Evolutionary conservation across 1,139 yeast species (phyloP).

Genomic region (Candida sanyaensis): DNA sequence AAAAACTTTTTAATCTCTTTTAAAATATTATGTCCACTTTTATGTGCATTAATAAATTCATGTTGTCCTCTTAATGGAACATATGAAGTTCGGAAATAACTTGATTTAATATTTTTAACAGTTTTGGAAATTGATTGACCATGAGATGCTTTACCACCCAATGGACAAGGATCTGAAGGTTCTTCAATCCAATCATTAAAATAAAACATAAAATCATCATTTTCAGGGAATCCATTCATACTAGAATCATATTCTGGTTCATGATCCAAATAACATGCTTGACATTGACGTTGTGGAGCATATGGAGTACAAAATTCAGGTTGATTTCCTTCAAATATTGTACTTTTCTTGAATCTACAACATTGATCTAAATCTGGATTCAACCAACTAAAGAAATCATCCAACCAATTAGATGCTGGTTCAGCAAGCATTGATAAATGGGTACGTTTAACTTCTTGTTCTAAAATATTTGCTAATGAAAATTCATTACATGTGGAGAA

Average conservation of each 20-base stretch:
- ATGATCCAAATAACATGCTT: conserved; percentile 63
- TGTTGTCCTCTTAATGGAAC: conserved; percentile 75
- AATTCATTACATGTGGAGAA: conserved; percentile 80
- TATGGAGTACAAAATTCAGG: conserved; percentile 63
- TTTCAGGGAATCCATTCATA: conserved; percentile 86
- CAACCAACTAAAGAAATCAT: conserved; percentile 83
- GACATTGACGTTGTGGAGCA: conserved; percentile 73
- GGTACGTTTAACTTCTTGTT: conserved; percentile 77
- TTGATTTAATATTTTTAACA: conserved; percentile 47
- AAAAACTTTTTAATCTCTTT: conserved; percentile 49
- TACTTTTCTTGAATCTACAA: conserved; percentile 62
- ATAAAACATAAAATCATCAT: conserved; percentile 62
- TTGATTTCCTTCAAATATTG: conserved; percentile 9
- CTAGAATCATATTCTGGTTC: conserved; percentile 64
- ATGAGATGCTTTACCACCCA: conserved; percentile 96
- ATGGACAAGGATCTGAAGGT: conserved; percentile 87
- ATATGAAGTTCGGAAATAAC: conserved; percentile 82
- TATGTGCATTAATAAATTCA: conserved; percentile 82
- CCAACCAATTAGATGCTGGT: conserved; percentile 91
- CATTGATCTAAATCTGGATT: conserved; percentile 88
- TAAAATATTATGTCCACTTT: conserved; percentile 70
- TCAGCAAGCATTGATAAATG: conserved; percentile 67
- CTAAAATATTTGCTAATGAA: conserved; percentile 81
- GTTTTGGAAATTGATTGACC: conserved; percentile 53
- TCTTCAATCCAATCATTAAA: conserved; percentile 84